These are phyloP conservation scores for Colletotrichum echinochloae DNA, from an alignment of 2,329 filamentous ascomycete species.

Conservation along the genomic window DNA sequence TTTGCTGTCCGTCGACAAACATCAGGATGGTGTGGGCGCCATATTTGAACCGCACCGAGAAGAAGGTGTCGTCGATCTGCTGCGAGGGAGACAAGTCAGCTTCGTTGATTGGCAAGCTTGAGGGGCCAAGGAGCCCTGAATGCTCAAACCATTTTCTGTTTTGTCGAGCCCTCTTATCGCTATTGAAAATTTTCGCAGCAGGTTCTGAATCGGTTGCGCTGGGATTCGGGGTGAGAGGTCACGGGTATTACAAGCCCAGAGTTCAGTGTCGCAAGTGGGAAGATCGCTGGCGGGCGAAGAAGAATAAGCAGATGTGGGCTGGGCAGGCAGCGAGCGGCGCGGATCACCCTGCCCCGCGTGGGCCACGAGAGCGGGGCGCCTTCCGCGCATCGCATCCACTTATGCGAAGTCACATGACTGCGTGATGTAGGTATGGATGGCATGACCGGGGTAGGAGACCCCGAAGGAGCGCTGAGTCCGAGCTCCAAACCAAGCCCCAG, in stretches of 20 bases:
- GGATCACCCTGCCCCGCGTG: conserved; percentile 4
- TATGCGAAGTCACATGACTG: conserved; percentile 48
- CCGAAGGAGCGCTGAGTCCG: background rate
- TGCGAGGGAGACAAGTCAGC: conserved; percentile 23
- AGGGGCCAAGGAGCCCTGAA: background rate
- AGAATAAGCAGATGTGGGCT: background rate
- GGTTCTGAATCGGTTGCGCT: background rate
- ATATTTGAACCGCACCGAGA: conserved; percentile 79
- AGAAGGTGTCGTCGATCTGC: conserved; percentile 60
- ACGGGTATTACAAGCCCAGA: background rate
- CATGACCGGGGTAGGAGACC: background rate
- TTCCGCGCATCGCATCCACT: conserved; percentile 3
- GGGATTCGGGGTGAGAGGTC: background rate
- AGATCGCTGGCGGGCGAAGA: background rate
- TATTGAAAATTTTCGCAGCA: background rate
- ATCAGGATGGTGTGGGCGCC: conserved; percentile 78
- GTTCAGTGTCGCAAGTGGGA: background rate
- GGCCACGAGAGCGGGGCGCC: conserved; percentile 6
- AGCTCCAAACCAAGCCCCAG: conserved; percentile 5
- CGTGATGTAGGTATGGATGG: background rate
- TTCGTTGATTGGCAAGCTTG: background rate
- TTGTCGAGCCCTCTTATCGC: background rate
- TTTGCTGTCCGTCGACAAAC: conserved; percentile 68
- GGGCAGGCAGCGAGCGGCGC: background rate
- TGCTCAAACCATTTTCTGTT: conserved; percentile 12